Evolutionary conservation across 768 basidiomycete species (phyloP).

Genomic region (Hypholoma sublateritium): DNA sequence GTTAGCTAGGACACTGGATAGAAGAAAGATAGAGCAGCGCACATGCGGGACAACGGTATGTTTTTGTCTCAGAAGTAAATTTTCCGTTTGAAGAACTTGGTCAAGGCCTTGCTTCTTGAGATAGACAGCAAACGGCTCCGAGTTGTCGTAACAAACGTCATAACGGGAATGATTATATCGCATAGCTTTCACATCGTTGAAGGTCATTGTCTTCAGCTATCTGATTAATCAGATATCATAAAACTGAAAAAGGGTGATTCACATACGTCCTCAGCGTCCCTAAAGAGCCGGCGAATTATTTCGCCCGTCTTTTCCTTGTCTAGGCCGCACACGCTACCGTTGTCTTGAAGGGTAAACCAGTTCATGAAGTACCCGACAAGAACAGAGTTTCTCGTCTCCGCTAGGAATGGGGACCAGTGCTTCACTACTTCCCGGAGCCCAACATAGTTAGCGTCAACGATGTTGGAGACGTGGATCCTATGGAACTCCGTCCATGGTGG

Average conservation of each 20-base stretch:
- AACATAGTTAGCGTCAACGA: conserved; percentile 41
- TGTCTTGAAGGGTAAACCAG: conserved; percentile 31
- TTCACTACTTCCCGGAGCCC: conserved; percentile 33
- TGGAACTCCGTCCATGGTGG: conserved; percentile 34
- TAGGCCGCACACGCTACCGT: conserved; percentile 9
- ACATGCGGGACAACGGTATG: conserved; percentile 41
- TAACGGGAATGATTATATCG: neutral
- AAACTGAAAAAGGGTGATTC: neutral
- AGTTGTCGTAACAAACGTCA: conserved; percentile 34
- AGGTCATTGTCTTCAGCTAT: neutral
- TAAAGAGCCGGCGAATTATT: neutral
- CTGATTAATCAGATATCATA: neutral
- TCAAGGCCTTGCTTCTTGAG: conserved; percentile 27
- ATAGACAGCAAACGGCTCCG: conserved; percentile 32
- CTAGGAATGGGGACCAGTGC: conserved; percentile 38
- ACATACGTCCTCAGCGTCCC: neutral
- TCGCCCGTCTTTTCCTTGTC: neutral
- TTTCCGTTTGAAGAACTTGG: conserved; percentile 19
- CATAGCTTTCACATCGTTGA: neutral
- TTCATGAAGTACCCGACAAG: conserved; percentile 50
- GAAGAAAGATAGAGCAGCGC: conserved; percentile 12
- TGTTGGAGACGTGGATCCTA: conserved; percentile 50
- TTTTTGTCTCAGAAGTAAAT: conserved; percentile 21
- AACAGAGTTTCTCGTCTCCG: conserved; percentile 22
- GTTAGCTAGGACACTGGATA: neutral